Conservation (phyloP, 345 rosid genomes). For the Citrus sinensis region DNA sequence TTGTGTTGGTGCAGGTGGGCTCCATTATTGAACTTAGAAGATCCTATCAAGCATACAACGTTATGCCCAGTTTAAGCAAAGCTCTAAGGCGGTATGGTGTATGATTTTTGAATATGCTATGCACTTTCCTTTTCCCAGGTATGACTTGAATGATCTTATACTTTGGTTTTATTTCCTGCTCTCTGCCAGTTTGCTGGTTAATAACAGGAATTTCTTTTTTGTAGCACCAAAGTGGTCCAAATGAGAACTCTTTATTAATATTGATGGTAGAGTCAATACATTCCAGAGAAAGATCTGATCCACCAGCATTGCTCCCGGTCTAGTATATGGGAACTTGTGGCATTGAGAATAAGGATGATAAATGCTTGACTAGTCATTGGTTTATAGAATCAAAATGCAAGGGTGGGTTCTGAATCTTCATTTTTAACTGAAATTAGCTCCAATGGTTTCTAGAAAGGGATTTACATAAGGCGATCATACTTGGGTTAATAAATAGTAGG, state of each 20-base stretch:
- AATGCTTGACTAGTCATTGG: background rate
- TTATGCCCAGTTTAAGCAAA: constrained; percentile 94
- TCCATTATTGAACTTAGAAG: constrained; percentile 94
- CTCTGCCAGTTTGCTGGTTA: background rate
- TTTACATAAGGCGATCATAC: background rate
- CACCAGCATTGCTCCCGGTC: background rate
- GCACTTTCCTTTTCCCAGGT: constrained; percentile 12
- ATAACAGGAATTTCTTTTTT: background rate
- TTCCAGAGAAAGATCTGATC: background rate
- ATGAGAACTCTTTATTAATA: background rate
- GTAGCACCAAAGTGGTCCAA: background rate
- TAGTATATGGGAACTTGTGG: background rate
- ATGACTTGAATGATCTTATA: background rate
- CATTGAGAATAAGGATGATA: background rate
- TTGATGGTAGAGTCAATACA: background rate
- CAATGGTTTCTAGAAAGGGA: background rate
- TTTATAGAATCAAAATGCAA: background rate
- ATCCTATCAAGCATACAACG: constrained; percentile 94
- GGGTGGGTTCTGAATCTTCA: background rate
- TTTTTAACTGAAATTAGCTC: background rate
- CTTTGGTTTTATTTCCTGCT: background rate
- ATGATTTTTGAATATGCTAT: constrained; percentile 22
- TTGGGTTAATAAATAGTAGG: background rate
- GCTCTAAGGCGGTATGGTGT: constrained; percentile 81
- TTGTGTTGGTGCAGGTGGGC: constrained; percentile 61